Percentiles rank a stretch among this genome's conserved stretches.
Evolutionary conservation across 2,329 filamentous ascomycete genomes (phyloP).

Genomic region (Sarocladiaceae sp.): DNA sequence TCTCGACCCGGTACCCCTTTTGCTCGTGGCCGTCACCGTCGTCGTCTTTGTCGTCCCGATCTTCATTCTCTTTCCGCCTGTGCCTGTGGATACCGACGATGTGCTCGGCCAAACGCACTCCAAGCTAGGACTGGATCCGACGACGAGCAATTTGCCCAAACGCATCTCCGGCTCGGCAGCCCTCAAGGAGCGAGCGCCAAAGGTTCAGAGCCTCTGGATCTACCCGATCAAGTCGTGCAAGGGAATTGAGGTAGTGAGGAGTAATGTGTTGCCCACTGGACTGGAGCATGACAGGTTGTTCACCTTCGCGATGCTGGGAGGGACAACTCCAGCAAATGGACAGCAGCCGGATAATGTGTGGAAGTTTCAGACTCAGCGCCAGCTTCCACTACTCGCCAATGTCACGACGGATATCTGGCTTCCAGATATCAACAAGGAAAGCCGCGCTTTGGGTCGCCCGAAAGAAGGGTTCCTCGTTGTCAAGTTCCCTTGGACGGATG

Average conservation of each 20-base stretch:
- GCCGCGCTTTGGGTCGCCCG: slow-evolving; percentile 43
- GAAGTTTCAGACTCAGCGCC: slow-evolving; percentile 65
- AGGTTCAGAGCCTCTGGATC: slow-evolving; percentile 62
- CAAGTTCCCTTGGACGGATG: slow-evolving; percentile 54
- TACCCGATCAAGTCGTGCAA: slow-evolving; percentile 81
- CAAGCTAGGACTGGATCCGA: slow-evolving; percentile 34
- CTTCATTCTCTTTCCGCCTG: slow-evolving; percentile 48
- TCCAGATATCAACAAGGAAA: slow-evolving; percentile 53
- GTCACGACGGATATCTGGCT: slow-evolving; percentile 64
- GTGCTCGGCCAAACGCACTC: slow-evolving; percentile 49
- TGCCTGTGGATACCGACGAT: slow-evolving; percentile 46
- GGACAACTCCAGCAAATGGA: slow-evolving; percentile 29
- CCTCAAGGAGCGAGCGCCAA: slow-evolving; percentile 8
- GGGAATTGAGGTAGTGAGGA: slow-evolving; percentile 64
- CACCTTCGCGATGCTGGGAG: slow-evolving; percentile 62
- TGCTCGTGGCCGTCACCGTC: slow-evolving; percentile 38
- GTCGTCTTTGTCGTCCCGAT: slow-evolving; percentile 47
- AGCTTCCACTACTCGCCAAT: slow-evolving; percentile 64
- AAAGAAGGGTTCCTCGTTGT: slow-evolving; percentile 57
- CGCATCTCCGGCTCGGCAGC: slow-evolving; percentile 10
- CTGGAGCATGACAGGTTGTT: slow-evolving; percentile 78
- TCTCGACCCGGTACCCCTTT: slow-evolving; percentile 25
- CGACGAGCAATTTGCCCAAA: slow-evolving; percentile 30
- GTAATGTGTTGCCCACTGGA: slow-evolving; percentile 60
- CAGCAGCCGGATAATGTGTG: slow-evolving; percentile 45